Conservation (phyloP, 371 early-diverging fungal species). For the Mortierella sp. region DNA sequence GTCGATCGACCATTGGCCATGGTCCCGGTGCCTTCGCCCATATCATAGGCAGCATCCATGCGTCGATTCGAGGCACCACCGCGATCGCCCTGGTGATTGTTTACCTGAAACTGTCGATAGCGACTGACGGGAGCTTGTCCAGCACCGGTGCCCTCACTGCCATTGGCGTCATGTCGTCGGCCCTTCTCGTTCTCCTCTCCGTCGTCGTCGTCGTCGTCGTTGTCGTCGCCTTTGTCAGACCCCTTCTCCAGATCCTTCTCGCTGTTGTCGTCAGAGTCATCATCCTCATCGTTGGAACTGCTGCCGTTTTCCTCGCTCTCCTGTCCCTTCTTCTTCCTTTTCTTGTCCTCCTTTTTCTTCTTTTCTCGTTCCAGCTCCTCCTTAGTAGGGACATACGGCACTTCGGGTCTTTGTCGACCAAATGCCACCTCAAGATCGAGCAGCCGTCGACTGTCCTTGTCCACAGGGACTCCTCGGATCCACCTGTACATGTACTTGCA, state of each 20-base stretch:
- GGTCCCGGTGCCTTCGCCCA: constrained; percentile 9
- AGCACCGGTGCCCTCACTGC: constrained; percentile 9
- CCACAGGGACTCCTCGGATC: constrained; percentile 49
- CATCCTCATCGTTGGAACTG: constrained; percentile 10
- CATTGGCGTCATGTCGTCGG: constrained; percentile 15
- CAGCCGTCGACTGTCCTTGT: constrained; percentile 48
- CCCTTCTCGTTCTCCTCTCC: background rate
- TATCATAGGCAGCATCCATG: constrained; percentile 19
- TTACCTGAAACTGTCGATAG: constrained; percentile 6
- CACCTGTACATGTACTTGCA: constrained; percentile 47
- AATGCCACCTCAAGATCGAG: constrained; percentile 47
- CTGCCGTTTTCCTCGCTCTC: background rate
- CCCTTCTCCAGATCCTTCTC: constrained; percentile 6
- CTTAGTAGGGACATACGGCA: constrained; percentile 32
- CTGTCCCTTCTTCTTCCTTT: constrained; percentile 1
- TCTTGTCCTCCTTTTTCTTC: constrained; percentile 23
- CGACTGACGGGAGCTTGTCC: background rate
- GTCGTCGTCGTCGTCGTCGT: background rate
- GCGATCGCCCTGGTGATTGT: background rate
- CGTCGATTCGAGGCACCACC: background rate
- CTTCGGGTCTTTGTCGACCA: constrained; percentile 50
- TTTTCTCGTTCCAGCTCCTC: constrained; percentile 11
- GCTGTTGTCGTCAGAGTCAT: constrained; percentile 5
- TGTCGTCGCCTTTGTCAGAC: background rate
- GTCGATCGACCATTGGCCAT: constrained; percentile 3